Conservation (phyloP, 257 asterid species). For the Marsdenia floribunda region DNA sequence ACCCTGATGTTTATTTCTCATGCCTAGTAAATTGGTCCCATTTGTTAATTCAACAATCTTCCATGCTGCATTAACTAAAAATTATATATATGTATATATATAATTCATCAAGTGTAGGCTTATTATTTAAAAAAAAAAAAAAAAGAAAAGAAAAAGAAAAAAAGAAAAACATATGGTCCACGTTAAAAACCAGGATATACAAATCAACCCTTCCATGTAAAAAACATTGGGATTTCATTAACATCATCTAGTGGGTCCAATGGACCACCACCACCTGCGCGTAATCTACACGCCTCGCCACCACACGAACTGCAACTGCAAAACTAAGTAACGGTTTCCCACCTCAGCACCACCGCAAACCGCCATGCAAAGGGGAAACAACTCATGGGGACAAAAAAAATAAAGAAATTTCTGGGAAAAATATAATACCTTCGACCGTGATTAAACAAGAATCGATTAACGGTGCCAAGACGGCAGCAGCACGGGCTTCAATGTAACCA, state of each 20-base stretch:
- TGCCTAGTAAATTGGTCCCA: background rate
- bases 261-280: background rate
- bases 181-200: background rate
- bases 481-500: slow-evolving; percentile 57
- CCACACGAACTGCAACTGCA: background rate
- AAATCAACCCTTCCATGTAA: background rate
- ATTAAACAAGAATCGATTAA: slow-evolving; percentile 45
- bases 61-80: background rate
- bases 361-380: background rate
- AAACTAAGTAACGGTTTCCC: background rate
- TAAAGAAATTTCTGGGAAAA: background rate
- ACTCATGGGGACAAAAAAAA: background rate
- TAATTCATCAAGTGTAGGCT: too few species aligned
- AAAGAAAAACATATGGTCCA: background rate
- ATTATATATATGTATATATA: too few species aligned
- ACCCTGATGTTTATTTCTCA: background rate
- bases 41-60: background rate
- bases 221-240: background rate
- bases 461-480: slow-evolving; percentile 60
- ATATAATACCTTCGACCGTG: slow-evolving; percentile 46
- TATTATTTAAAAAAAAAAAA: too few species aligned
- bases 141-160: too few species aligned
- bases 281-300: background rate
- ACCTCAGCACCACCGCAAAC: background rate
- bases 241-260: background rate